Percentiles rank a stretch among this genome's conserved stretches.
phyloP scores from a whole-genome alignment of 805 yeast species.

The Starmerella khaoyaiensis region DNA sequence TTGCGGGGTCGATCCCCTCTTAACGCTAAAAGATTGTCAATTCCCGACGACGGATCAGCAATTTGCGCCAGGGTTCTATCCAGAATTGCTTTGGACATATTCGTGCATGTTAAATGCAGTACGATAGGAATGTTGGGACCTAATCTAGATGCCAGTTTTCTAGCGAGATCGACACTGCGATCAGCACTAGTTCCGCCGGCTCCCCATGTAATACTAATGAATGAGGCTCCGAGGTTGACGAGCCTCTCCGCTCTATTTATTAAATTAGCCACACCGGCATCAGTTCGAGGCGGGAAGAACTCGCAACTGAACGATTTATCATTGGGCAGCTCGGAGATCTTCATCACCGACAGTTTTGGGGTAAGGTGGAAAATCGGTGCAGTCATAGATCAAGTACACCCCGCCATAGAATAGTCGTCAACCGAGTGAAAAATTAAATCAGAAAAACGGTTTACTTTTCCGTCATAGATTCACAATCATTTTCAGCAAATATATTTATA shows the following conservation, averaged over 20 bases:
- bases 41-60: slow-evolving; percentile 62
- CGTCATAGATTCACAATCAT: background rate
- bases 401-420: background rate
- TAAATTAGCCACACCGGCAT: slow-evolving; percentile 63
- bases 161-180: slow-evolving; percentile 73
- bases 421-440: background rate
- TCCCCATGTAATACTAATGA: slow-evolving; percentile 95
- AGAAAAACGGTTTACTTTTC: background rate
- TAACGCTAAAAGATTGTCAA: slow-evolving; percentile 77
- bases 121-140: slow-evolving; percentile 64
- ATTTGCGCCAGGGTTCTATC: slow-evolving; percentile 53
- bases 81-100: slow-evolving; percentile 62
- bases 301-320: slow-evolving; percentile 73
- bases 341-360: slow-evolving; percentile 8
- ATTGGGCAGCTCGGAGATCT: slow-evolving; percentile 31
- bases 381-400: background rate
- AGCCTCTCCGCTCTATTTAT: slow-evolving; percentile 78
- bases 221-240: slow-evolving; percentile 76
- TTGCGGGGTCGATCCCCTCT: slow-evolving; percentile 90
- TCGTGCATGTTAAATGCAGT: slow-evolving; percentile 91
- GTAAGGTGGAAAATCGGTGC: background rate
- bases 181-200: slow-evolving; percentile 93
- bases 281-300: slow-evolving; percentile 93
- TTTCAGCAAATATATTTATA: background rate
- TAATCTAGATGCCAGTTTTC: slow-evolving; percentile 58